A percentile compares a stretch with the other conserved stretches of the same genome.
These are phyloP conservation scores for Skeletonema menzelii DNA, from an alignment of 108 stramenopile species.

Conservation along the genomic window DNA sequence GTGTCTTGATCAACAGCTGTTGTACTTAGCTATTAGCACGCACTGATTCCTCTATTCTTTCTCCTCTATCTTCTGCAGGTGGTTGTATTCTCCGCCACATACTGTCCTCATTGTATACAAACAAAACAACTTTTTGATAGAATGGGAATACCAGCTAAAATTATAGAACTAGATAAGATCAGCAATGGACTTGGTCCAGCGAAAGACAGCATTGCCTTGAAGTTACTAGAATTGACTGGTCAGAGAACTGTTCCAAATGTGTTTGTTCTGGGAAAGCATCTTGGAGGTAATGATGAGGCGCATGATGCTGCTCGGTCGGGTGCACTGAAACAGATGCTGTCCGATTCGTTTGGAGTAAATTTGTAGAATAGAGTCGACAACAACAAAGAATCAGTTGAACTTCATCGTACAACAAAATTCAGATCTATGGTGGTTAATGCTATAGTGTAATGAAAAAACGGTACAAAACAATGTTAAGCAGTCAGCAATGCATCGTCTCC, in stretches of 20 bases:
- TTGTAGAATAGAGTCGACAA: neutral
- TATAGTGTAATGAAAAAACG: no score
- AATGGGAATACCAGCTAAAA: slow-evolving; percentile 46
- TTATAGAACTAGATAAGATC: slow-evolving; percentile 78
- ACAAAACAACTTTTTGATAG: slow-evolving; percentile 62
- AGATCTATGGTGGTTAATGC: no score
- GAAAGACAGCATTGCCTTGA: slow-evolving; percentile 53
- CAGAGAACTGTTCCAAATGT: slow-evolving; percentile 61
- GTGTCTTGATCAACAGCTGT: neutral
- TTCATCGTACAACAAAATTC: neutral
- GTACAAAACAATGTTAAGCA: neutral
- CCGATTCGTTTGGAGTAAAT: neutral
- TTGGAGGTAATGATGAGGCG: slow-evolving; percentile 13
- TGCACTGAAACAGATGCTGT: slow-evolving; percentile 57
- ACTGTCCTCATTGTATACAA: slow-evolving; percentile 63
- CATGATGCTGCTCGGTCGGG: slow-evolving; percentile 42
- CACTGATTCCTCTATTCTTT: neutral
- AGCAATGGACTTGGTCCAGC: slow-evolving; percentile 52
- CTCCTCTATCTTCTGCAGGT: slow-evolving; percentile 31
- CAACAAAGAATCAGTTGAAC: neutral
- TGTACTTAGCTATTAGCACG: no score
- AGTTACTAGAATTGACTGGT: slow-evolving; percentile 38
- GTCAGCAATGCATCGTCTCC: neutral
- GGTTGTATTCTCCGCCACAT: slow-evolving; percentile 62
- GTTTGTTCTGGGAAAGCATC: slow-evolving; percentile 45